A percentile compares a stretch with the other conserved stretches of the same genome.
These are phyloP conservation scores for Prunella vulgaris DNA, from an alignment of 257 asterid species.

Conservation along the genomic window DNA sequence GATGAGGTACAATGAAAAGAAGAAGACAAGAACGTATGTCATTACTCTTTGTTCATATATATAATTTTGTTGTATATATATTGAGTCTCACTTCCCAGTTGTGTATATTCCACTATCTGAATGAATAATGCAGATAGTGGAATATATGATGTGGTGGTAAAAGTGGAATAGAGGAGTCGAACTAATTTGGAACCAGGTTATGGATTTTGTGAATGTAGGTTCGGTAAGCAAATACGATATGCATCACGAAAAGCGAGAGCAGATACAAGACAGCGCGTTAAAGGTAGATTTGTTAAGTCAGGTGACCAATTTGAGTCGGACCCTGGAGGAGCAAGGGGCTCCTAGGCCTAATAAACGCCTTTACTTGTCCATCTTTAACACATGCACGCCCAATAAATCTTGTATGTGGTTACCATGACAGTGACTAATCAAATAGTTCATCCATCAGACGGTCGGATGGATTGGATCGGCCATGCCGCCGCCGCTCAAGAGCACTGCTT, in stretches of 20 bases:
- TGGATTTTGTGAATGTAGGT: conserved; percentile 36
- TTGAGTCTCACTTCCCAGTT: background rate
- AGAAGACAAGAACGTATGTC: conserved; percentile 68
- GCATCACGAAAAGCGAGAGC: conserved; percentile 94
- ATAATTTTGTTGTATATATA: no score
- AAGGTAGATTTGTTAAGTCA: conserved; percentile 88
- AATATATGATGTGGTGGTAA: background rate
- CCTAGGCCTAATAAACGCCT: conserved; percentile 16
- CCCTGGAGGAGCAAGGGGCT: conserved; percentile 30
- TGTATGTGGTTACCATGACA: background rate
- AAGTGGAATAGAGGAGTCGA: background rate
- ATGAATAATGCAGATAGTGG: background rate
- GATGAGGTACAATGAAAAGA: conserved; percentile 85
- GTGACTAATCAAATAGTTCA: background rate
- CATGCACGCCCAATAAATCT: background rate
- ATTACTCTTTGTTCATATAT: background rate
- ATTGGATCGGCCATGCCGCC: conserved; percentile 9
- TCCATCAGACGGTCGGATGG: conserved; percentile 15
- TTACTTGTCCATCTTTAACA: background rate
- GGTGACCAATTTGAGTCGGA: conserved; percentile 61
- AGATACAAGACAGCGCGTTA: conserved; percentile 81
- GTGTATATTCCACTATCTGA: background rate
- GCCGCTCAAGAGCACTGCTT: conserved; percentile 12
- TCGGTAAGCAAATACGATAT: conserved; percentile 83
- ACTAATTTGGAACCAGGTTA: background rate